Base-by-base conservation (phyloP, 441 rosid species). In the Croton laevigatus region DNA sequence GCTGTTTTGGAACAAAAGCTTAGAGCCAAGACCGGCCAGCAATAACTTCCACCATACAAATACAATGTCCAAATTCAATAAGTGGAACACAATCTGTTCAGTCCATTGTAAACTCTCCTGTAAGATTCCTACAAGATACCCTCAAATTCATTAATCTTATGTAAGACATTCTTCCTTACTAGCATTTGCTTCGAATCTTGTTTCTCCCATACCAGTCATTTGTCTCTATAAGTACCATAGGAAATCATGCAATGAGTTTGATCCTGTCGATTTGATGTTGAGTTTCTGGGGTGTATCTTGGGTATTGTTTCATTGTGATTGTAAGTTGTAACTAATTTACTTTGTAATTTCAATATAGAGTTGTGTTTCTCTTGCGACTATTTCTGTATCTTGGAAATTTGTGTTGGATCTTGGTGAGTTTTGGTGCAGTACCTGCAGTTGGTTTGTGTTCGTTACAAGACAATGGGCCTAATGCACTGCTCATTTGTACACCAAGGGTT, bases 1-100 rank as follows among this genome's bases (percentile, higher is more conserved):
- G 79, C 90, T 40, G 70, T 94, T 54, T 76, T 94, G 17, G 98
- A 92, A 69, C 86, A 89, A 80, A 94, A 90, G 81, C 81, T 94
- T 67, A 86, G 90, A 66, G 93, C 94, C 37, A 92, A 92, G 72
- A 90, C 88, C 73, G 84, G 52, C 74, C 85, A 86, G 81, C 83
- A 86, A 81, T 84, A 77, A 83, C 76, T 57, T 59, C 32, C 59
- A 27, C 42, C 60, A 42, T 32, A 55, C 8, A 46, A 44, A 61
- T 40, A 62, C 70, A 45, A 44, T 70, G 51, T 67, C 73, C 73
- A 68, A 64, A 59, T 46, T 57, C 68, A 79, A 79, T 83, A 76
- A 79, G 82, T 72, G 77, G 80, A 73, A 72, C 72, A 66, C 75
- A 38, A 70, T 75, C 78, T 70, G 23, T 34, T n/a, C 8, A 23